phyloP scores from a whole-genome alignment of 108 stramenopile species.

The Nannochloropsis gaditana region DNA sequence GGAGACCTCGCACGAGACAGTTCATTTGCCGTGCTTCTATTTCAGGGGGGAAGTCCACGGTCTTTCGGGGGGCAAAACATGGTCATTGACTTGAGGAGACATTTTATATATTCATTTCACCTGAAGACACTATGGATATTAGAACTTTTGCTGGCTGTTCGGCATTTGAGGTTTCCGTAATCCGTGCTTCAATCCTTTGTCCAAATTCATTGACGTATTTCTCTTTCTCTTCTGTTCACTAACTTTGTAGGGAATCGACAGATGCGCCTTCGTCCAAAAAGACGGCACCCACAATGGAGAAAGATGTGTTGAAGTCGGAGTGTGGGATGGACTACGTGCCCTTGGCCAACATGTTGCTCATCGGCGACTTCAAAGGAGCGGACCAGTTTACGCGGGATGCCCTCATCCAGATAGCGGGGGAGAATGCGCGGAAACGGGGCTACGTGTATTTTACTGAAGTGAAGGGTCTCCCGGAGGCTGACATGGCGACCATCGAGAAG shows the following conservation, averaged over 20 bases:
- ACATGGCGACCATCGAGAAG: slow-evolving; percentile 87
- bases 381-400: slow-evolving; percentile 85
- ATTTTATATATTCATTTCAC: too few species aligned
- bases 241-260: neutral
- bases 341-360: slow-evolving; percentile 47
- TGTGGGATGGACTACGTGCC: slow-evolving; percentile 54
- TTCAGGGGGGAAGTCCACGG: too few species aligned
- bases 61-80: too few species aligned
- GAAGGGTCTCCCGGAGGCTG: slow-evolving; percentile 62
- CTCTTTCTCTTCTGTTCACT: neutral
- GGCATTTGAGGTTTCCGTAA: too few species aligned
- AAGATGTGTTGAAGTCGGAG: slow-evolving; percentile 33
- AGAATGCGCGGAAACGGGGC: slow-evolving; percentile 72
- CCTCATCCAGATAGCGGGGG: slow-evolving; percentile 77
- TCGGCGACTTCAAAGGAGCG: slow-evolving; percentile 49
- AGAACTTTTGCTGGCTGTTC: too few species aligned
- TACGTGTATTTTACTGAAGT: slow-evolving; percentile 97
- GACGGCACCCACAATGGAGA: neutral
- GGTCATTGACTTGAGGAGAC: too few species aligned
- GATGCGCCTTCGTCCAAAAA: neutral
- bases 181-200: neutral
- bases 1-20: too few species aligned
- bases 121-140: too few species aligned
- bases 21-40: too few species aligned
- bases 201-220: neutral